Percentiles rank a stretch among this genome's conserved stretches.
These are phyloP conservation scores for Alternaria tenuissima DNA, from an alignment of 2,329 filamentous ascomycete genomes.

Conservation along the genomic window DNA sequence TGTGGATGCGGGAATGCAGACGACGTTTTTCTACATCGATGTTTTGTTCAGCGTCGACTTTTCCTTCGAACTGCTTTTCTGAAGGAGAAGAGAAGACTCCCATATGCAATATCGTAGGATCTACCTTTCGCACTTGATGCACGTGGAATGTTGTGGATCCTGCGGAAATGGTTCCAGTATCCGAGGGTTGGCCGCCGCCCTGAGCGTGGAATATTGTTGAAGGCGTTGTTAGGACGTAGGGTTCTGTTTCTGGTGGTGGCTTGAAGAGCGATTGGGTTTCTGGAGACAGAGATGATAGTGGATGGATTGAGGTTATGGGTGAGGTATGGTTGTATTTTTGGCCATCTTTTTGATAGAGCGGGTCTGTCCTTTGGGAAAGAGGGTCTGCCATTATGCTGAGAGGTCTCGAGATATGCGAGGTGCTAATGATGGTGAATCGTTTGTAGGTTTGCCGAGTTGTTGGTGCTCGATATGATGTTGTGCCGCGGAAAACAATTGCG, in stretches of 20 bases:
- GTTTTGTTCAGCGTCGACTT: not conserved
- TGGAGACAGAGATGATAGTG: conserved; percentile 61
- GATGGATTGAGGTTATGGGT: conserved; percentile 57
- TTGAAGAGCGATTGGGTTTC: conserved; percentile 67
- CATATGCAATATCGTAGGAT: conserved; percentile 70
- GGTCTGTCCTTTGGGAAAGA: conserved; percentile 26
- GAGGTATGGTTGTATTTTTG: conserved; percentile 56
- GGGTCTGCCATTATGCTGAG: not conserved
- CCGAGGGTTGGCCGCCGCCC: conserved; percentile 76
- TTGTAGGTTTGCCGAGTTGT: not conserved
- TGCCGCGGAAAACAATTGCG: not conserved
- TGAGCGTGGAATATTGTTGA: conserved; percentile 79
- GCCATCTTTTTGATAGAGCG: conserved; percentile 53
- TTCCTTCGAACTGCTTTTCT: not conserved
- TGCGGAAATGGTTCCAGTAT: conserved; percentile 65
- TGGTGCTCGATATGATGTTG: not conserved
- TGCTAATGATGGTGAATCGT: not conserved
- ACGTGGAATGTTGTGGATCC: conserved; percentile 60
- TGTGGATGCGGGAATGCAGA: conserved; percentile 74
- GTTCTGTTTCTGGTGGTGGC: conserved; percentile 55
- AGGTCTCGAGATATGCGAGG: not conserved
- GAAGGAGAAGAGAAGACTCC: conserved; percentile 59
- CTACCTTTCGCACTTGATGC: conserved; percentile 63
- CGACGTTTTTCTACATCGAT: conserved; percentile 69
- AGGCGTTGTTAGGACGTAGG: conserved; percentile 67